Percentiles rank a stretch among this genome's conserved stretches.
phyloP scores from a whole-genome alignment of 2,329 filamentous ascomycete species.

The Arachnomyces sp. region DNA sequence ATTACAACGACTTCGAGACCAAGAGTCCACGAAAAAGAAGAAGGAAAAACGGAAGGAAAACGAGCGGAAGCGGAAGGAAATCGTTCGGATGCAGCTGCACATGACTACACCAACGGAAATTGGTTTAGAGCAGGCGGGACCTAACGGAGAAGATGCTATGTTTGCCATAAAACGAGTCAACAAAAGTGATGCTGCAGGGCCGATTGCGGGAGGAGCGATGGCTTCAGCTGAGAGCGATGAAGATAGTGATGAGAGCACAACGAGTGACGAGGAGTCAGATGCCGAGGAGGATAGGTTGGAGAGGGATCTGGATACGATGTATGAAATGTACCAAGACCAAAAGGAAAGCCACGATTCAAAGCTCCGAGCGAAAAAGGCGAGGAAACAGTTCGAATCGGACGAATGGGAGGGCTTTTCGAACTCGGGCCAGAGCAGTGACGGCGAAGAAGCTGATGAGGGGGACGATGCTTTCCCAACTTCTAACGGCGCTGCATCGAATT shows the following conservation, averaged over 20 bases:
- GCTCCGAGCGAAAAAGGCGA: slow-evolving; percentile 78
- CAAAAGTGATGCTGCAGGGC: slow-evolving; percentile 60
- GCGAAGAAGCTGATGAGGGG: slow-evolving; percentile 52
- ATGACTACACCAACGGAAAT: slow-evolving; percentile 97
- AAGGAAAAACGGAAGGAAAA: slow-evolving; percentile 81
- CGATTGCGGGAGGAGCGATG: slow-evolving; percentile 73
- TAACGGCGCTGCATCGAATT: slow-evolving; percentile 18
- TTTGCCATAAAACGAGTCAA: slow-evolving; percentile 79
- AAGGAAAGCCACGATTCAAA: slow-evolving; percentile 77
- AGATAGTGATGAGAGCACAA: slow-evolving; percentile 48
- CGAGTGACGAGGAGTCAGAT: slow-evolving; percentile 56
- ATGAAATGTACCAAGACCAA: slow-evolving; percentile 73
- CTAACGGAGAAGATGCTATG: slow-evolving; percentile 70
- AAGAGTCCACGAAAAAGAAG: slow-evolving; percentile 66
- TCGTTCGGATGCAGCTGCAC: slow-evolving; percentile 92
- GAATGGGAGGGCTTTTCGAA: slow-evolving; percentile 88
- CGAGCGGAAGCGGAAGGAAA: slow-evolving; percentile 87
- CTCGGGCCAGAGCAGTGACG: slow-evolving; percentile 51
- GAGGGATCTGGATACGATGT: slow-evolving; percentile 76
- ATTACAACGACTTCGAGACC: slow-evolving; percentile 71
- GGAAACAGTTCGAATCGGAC: slow-evolving; percentile 71
- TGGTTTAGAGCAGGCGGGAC: slow-evolving; percentile 76
- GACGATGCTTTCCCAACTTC: slow-evolving; percentile 29
- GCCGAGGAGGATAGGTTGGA: slow-evolving; percentile 77
- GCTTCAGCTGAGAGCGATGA: slow-evolving; percentile 55